These are phyloP conservation scores for Tulasnella calospora DNA, from an alignment of 768 basidiomycete genomes.

Conservation along the genomic window DNA sequence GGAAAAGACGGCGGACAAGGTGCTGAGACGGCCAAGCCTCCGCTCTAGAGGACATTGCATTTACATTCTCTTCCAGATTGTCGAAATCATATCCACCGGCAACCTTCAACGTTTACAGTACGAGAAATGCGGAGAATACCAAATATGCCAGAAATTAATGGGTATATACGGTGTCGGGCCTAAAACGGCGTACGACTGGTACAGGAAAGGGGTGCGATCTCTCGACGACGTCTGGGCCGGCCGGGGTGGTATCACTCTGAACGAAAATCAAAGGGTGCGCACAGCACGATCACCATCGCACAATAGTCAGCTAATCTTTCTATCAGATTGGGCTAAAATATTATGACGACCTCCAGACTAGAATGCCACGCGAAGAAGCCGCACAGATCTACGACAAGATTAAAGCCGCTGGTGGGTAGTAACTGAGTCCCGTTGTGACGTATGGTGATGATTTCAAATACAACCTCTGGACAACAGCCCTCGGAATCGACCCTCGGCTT, in stretches of 20 bases:
- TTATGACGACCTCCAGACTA: slow-evolving; percentile 76
- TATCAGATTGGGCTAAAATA: slow-evolving; percentile 54
- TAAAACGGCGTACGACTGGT: slow-evolving; percentile 67
- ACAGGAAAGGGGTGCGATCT: slow-evolving; percentile 66
- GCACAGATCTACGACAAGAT: slow-evolving; percentile 66
- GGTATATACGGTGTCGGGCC: slow-evolving; percentile 85
- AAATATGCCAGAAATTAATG: slow-evolving; percentile 53
- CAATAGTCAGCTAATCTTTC: background rate
- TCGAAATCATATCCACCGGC: slow-evolving; percentile 75
- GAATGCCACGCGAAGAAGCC: slow-evolving; percentile 83
- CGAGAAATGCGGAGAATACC: slow-evolving; percentile 61
- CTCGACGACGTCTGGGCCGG: slow-evolving; percentile 64
- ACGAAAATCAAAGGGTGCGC: slow-evolving; percentile 47
- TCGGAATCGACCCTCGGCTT: slow-evolving; percentile 62
- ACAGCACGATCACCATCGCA: background rate
- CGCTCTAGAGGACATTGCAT: background rate
- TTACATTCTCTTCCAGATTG: slow-evolving; percentile 49
- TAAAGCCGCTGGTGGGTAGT: slow-evolving; percentile 55
- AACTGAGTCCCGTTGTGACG: slow-evolving; percentile 6
- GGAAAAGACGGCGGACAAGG: slow-evolving; percentile 72
- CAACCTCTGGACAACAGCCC: slow-evolving; percentile 43
- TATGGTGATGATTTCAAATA: background rate
- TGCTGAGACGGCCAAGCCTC: slow-evolving; percentile 30
- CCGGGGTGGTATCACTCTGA: slow-evolving; percentile 58
- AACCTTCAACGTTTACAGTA: slow-evolving; percentile 61